Evolutionary conservation across 2,329 filamentous ascomycete genomes (phyloP).

Genomic region (Ceratocystis huliohia): DNA sequence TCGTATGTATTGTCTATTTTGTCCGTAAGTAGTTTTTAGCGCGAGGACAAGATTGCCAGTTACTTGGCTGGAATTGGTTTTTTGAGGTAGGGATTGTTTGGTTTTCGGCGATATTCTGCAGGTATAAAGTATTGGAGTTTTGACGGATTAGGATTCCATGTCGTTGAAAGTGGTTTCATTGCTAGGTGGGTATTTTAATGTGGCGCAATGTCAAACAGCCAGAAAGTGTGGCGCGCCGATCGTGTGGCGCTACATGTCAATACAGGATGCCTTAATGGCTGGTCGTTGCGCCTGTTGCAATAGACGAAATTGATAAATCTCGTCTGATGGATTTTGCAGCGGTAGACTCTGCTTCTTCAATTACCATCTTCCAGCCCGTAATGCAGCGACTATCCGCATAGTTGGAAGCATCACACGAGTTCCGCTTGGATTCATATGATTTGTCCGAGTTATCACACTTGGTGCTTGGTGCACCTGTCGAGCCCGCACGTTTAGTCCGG

Average conservation of each 20-base stretch:
- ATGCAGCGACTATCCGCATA: too few species aligned
- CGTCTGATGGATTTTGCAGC: too few species aligned
- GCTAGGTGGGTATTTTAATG: conserved; percentile 3
- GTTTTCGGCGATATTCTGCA: neutral
- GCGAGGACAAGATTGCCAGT: neutral
- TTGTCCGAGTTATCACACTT: neutral
- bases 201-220: neutral
- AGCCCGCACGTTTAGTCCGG: neutral
- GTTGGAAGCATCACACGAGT: too few species aligned
- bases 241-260: neutral
- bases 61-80: neutral
- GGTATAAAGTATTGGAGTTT: neutral
- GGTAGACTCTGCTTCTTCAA: neutral
- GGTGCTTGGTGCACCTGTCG: neutral
- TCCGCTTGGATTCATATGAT: neutral
- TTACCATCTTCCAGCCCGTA: fast-evolving
- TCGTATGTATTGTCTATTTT: too few species aligned
- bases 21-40: too few species aligned
- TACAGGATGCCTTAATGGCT: neutral
- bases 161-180: conserved; percentile 2
- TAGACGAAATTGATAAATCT: neutral
- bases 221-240: neutral
- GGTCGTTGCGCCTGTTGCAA: neutral
- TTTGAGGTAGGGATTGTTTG: neutral
- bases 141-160: neutral